phyloP scores from a whole-genome alignment of 768 basidiomycete species.

The Chalciporus sphaerocephalus region DNA sequence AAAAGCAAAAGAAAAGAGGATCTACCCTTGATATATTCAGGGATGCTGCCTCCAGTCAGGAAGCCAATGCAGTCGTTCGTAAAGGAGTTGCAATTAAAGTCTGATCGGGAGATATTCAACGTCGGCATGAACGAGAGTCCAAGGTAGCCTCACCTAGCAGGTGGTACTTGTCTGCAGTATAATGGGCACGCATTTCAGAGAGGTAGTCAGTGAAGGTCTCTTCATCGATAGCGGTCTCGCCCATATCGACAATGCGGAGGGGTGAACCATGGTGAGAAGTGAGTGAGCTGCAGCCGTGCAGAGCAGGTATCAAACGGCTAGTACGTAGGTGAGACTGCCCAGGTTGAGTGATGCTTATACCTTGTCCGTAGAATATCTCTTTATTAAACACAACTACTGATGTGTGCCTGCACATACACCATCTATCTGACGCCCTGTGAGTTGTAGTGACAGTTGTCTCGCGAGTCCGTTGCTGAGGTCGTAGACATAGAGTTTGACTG shows the following conservation, averaged over 20 bases:
- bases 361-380: constrained; percentile 89
- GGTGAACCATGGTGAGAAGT: constrained; percentile 66
- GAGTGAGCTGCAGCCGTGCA: neutral
- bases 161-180: constrained; percentile 92
- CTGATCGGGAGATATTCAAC: constrained; percentile 33
- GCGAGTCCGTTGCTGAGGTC: constrained; percentile 89
- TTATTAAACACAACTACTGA: constrained; percentile 83
- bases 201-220: constrained; percentile 86
- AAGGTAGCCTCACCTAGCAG: constrained; percentile 54
- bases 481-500: constrained; percentile 83
- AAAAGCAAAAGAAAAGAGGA: neutral
- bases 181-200: constrained; percentile 65
- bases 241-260: constrained; percentile 65
- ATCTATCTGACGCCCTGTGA: constrained; percentile 87
- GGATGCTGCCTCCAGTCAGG: constrained; percentile 78
- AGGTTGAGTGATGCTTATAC: constrained; percentile 66
- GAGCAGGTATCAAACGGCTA: neutral
- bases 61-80: constrained; percentile 87
- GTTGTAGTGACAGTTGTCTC: constrained; percentile 66
- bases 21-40: constrained; percentile 73
- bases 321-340: constrained; percentile 81
- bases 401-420: constrained; percentile 93
- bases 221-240: constrained; percentile 76
- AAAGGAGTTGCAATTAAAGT: constrained; percentile 95
- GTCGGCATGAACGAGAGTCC: neutral